Percentiles rank a stretch among this genome's conserved stretches.
These are phyloP conservation scores for Delphinella strobiligena DNA, from an alignment of 2,329 filamentous ascomycete genomes.

Conservation along the genomic window DNA sequence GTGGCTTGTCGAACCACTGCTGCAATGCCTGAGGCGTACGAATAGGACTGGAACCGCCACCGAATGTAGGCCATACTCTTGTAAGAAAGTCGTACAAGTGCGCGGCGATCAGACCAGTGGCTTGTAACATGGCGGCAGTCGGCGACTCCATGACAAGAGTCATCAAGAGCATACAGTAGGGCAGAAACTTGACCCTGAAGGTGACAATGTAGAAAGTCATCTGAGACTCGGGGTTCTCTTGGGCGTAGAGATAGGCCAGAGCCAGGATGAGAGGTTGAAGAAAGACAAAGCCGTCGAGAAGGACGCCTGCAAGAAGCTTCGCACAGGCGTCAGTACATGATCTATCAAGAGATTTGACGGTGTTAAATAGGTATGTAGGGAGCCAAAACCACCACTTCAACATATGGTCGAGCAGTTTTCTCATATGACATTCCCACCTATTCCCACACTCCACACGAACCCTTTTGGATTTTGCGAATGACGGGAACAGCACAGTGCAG, in stretches of 20 bases:
- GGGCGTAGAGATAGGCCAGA: slow-evolving; percentile 70
- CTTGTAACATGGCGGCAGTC: slow-evolving; percentile 46
- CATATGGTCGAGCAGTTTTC: slow-evolving; percentile 43
- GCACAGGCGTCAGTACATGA: slow-evolving; percentile 7
- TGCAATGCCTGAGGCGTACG: slow-evolving; percentile 62
- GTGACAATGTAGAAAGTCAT: slow-evolving; percentile 71
- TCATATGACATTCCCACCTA: slow-evolving; percentile 41
- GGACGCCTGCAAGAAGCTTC: slow-evolving; percentile 23
- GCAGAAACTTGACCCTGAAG: slow-evolving; percentile 70
- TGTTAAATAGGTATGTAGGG: slow-evolving; percentile 45
- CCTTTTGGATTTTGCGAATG: slow-evolving; percentile 39
- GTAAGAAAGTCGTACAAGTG: slow-evolving; percentile 87
- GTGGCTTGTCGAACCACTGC: slow-evolving; percentile 45
- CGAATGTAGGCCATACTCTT: slow-evolving; percentile 77
- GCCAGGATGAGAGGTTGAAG: slow-evolving; percentile 57
- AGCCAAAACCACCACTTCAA: slow-evolving; percentile 44
- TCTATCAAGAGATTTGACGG: not conserved
- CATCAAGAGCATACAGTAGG: slow-evolving; percentile 65
- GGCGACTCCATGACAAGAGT: slow-evolving; percentile 58
- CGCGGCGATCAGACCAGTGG: slow-evolving; percentile 72
- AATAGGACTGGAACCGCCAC: slow-evolving; percentile 67
- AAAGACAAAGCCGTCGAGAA: slow-evolving; percentile 42
- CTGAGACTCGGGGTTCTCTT: slow-evolving; percentile 69
- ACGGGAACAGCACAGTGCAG: slow-evolving; percentile 35
- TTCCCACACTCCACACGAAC: slow-evolving; percentile 35